These are phyloP conservation scores for Aspergillus bertholletiae DNA, from an alignment of 495 filamentous ascomycete genomes.

Conservation along the genomic window DNA sequence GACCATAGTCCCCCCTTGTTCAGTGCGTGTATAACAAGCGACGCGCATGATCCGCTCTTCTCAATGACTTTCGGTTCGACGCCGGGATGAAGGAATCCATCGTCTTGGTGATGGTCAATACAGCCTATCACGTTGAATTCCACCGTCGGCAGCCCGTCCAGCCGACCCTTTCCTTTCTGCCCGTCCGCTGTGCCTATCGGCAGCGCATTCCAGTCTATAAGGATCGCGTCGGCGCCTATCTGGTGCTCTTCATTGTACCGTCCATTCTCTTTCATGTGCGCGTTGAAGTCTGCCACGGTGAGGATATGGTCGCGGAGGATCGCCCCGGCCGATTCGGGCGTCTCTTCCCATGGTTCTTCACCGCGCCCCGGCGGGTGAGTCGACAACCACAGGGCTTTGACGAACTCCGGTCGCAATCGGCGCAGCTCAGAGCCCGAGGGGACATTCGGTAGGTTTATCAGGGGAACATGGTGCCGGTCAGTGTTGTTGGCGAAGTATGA, in stretches of 20 bases:
- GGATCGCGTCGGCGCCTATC: constrained; percentile 41
- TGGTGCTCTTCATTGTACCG: neutral
- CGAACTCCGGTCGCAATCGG: constrained; percentile 75
- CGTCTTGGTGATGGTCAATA: constrained; percentile 91
- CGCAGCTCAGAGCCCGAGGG: constrained; percentile 53
- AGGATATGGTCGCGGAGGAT: constrained; percentile 40
- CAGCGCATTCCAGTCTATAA: constrained; percentile 90
- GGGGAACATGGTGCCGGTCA: constrained; percentile 65
- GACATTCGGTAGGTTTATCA: constrained; percentile 69
- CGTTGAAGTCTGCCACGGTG: constrained; percentile 39
- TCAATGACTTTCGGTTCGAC: constrained; percentile 58
- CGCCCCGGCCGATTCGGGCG: constrained; percentile 23
- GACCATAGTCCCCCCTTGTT: too few relatives aligned
- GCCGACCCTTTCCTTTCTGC: constrained; percentile 22
- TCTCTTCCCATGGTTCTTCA: constrained; percentile 26
- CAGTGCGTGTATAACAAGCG: constrained; percentile 66
- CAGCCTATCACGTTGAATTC: constrained; percentile 60
- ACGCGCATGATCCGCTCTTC: constrained; percentile 74
- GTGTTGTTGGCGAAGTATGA: constrained; percentile 68
- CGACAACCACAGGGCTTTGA: constrained; percentile 38
- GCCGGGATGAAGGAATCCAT: constrained; percentile 52
- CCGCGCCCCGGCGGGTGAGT: constrained; percentile 26
- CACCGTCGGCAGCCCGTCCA: constrained; percentile 33
- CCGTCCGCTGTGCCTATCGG: constrained; percentile 46
- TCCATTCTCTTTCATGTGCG: constrained; percentile 11